Conservation (phyloP, 345 rosid species). For the Hibiscus mutabilis region DNA sequence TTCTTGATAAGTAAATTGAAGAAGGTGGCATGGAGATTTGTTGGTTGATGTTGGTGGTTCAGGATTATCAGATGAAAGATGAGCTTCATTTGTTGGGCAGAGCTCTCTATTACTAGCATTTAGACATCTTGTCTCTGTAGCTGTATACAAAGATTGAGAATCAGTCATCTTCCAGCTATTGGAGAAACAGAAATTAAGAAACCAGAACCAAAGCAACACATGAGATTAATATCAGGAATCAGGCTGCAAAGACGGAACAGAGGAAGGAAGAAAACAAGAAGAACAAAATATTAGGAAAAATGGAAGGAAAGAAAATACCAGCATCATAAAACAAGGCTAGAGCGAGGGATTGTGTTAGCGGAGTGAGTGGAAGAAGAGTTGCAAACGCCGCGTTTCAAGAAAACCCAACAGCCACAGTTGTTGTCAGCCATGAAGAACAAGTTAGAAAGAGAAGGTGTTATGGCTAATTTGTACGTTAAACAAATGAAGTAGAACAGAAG, state of each 20-base stretch:
- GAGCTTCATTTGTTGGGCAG: conserved; percentile 49
- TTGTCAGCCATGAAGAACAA: conserved; percentile 6
- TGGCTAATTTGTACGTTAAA: too few species aligned
- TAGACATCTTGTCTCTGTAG: conserved; percentile 58
- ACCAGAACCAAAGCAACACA: too few species aligned
- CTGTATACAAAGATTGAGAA: conserved; percentile 30
- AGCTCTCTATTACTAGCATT: conserved; percentile 73
- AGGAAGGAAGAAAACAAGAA: not conserved
- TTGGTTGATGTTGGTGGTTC: conserved; percentile 24
- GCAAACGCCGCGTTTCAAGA: conserved; percentile 45
- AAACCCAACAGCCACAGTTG: conserved; percentile 59
- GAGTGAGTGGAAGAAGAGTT: conserved; percentile 44
- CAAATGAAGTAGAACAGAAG: too few species aligned
- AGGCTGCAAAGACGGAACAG: too few species aligned
- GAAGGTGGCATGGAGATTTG: conserved; percentile 45
- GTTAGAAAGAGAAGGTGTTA: too few species aligned
- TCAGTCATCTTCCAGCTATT: not conserved
- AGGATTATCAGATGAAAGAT: conserved; percentile 40
- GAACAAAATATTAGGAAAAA: too few species aligned
- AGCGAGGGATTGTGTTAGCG: conserved; percentile 56
- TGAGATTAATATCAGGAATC: too few species aligned
- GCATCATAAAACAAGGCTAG: conserved; percentile 80
- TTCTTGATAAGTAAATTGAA: conserved; percentile 62
- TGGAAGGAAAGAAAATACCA: too few species aligned
- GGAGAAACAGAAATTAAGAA: too few species aligned